Evolutionary conservation across 2,329 filamentous ascomycete species (phyloP).

Genomic region (Beauveria rudraprayagi): DNA sequence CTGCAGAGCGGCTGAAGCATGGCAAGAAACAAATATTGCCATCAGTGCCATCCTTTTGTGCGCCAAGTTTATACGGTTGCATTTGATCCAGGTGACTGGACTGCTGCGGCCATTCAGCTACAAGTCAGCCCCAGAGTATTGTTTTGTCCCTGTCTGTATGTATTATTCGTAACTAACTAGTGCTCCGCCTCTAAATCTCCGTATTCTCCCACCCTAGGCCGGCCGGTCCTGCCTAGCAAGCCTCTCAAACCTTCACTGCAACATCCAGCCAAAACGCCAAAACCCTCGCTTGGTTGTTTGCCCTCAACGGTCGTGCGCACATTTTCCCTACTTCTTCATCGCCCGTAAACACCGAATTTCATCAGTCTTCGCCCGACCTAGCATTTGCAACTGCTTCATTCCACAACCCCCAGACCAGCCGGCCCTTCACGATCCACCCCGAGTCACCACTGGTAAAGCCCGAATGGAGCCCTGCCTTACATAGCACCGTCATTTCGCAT

Average conservation of each 20-base stretch:
- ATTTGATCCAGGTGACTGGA: neutral
- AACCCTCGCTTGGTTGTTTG: neutral
- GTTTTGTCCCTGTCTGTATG: too few species aligned
- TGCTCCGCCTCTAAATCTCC: neutral
- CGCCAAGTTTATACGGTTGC: neutral
- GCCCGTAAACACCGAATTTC: neutral
- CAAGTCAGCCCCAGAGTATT: neutral
- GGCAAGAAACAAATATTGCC: neutral
- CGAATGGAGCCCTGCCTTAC: slow-evolving; percentile 3
- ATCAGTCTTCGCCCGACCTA: neutral
- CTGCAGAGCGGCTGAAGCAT: neutral
- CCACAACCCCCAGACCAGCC: neutral
- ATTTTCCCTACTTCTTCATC: neutral
- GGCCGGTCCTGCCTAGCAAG: neutral
- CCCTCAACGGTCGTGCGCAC: neutral
- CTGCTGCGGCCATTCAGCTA: neutral
- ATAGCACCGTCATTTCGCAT: neutral
- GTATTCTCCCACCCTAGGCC: neutral
- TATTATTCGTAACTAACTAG: neutral
- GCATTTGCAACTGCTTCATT: neutral
- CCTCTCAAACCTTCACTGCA: slow-evolving; percentile 3
- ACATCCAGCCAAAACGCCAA: neutral
- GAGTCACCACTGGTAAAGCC: neutral
- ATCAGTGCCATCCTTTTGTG: neutral
- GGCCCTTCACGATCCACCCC: neutral